Base-by-base conservation (phyloP, 331 rosid genomes). In the Quercus lobata region DNA sequence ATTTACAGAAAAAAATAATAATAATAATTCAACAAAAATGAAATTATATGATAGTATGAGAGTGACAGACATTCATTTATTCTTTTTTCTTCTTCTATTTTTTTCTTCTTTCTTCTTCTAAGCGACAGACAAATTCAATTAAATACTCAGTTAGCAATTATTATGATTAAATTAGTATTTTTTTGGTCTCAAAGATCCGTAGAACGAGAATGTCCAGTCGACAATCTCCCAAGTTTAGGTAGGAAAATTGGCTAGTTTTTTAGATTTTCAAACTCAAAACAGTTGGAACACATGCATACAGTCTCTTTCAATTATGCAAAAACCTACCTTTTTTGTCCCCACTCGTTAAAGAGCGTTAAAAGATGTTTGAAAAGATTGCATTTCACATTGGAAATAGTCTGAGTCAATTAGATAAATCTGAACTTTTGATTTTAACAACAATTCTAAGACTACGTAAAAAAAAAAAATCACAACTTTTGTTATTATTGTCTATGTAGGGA, bases 201-300 rank as follows among this genome's bases (percentile, higher is more conserved):
- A 78, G 41, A 21, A 72, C 58, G 72, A 37, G 24, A 25, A 2
- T 68, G 3, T 16, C 29, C 2, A 81, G 24, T 46, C 77, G 84
- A 78, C 86, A 85, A 85, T 75, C 77, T 57, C 22, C 74, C 8
- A 15, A 24, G 74, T 73, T 85, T 82, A 82, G 88, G 88, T 82
- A 44, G 54, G 74, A 71, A 3, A 27, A 72, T 60, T 60, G 78
- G 37, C 71, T 76, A 65, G 5, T 15, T 22, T 73, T 73, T 11
- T 30, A 22, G 61, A 69, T 58, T 68, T 72, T 27, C 71, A 54
- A 75, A 71, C 52, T 24, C 6, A 7, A 34, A 60, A 75, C 75
- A 34, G 57, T 82, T 22, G 70, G 37, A 41, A 78, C 83, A 80
- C 53, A 19, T 30, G 78, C 15, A 65, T 18, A 37, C 9, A n/a